These are phyloP conservation scores for Fusarium odoratissimum DNA, from an alignment of 2,329 filamentous ascomycete species.

Conservation along the genomic window DNA sequence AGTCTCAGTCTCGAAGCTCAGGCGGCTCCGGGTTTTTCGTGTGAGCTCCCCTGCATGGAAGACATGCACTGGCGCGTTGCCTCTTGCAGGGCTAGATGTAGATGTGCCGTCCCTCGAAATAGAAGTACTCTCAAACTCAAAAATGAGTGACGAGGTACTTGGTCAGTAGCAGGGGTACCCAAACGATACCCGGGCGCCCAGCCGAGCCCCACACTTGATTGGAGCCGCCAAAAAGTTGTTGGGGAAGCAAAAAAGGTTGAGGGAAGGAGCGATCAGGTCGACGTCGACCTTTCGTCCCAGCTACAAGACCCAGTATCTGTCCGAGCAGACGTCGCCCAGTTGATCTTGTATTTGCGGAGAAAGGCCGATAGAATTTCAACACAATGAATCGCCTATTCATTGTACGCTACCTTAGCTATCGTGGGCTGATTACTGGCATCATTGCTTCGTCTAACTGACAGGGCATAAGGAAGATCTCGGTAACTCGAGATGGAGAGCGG, in stretches of 20 bases:
- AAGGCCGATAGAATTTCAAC: constrained; percentile 24
- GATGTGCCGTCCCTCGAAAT: constrained; percentile 18
- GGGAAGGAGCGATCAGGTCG: constrained; percentile 23
- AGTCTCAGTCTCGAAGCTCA: constrained; percentile 16
- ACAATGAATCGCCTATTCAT: neutral
- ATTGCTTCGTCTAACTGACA: constrained; percentile 4
- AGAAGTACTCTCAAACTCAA: neutral
- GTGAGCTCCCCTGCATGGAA: constrained; percentile 40
- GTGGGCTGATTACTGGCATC: constrained; percentile 43
- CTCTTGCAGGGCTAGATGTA: constrained; percentile 25
- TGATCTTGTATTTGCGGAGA: constrained; percentile 35
- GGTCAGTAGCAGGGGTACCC: neutral
- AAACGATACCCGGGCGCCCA: constrained; percentile 15
- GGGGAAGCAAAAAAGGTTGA: constrained; percentile 47
- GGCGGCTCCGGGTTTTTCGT: constrained; percentile 25
- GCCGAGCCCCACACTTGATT: constrained; percentile 32
- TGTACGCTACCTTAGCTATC: constrained; percentile 3
- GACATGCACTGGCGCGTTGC: constrained; percentile 26
- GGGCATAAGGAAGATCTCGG: constrained; percentile 26
- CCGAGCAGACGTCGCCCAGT: constrained; percentile 26
- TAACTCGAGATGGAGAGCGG: constrained; percentile 13
- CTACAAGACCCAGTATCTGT: constrained; percentile 16
- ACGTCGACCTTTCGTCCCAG: constrained; percentile 25
- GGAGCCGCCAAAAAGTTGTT: constrained; percentile 47
- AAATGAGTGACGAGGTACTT: constrained; percentile 2